These are phyloP conservation scores for Thamnidium elegans DNA, from an alignment of 192 early-diverging fungal genomes.

Conservation along the genomic window DNA sequence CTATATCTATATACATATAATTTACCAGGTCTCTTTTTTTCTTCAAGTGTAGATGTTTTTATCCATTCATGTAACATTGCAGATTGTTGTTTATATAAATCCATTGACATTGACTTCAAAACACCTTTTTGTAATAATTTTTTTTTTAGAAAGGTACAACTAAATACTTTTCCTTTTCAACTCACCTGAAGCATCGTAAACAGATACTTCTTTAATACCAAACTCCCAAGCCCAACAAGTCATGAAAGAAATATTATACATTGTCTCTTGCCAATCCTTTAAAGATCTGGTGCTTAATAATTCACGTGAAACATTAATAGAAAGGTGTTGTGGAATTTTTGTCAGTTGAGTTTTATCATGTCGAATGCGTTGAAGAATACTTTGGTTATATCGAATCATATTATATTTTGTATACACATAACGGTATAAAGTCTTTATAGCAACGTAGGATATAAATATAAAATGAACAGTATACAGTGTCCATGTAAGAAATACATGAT, in stretches of 20 bases:
- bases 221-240: conserved; percentile 33
- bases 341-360: conserved; percentile 19
- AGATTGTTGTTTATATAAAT: conserved; percentile 24
- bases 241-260: conserved; percentile 15
- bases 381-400: too few species aligned
- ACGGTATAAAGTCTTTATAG: not conserved
- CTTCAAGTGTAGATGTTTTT: not conserved
- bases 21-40: not conserved
- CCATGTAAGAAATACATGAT: not conserved
- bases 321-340: conserved; percentile 25
- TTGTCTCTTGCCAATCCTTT: conserved; percentile 22
- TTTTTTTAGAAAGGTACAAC: not conserved
- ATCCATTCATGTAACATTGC: conserved; percentile 22
- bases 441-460: not conserved
- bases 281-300: conserved; percentile 9
- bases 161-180: not conserved
- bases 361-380: not conserved
- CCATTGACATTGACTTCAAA: conserved; percentile 19
- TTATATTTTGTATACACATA: not conserved
- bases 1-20: not conserved
- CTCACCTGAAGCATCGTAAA: conserved; percentile 27
- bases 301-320: conserved; percentile 26
- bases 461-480: not conserved
- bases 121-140: conserved; percentile 10
- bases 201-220: conserved; percentile 25